Evolutionary conservation across 805 yeast genomes (phyloP), one percentile per base, ranked within the genome.

Genomic region (Candida coleopterorum): DNA sequence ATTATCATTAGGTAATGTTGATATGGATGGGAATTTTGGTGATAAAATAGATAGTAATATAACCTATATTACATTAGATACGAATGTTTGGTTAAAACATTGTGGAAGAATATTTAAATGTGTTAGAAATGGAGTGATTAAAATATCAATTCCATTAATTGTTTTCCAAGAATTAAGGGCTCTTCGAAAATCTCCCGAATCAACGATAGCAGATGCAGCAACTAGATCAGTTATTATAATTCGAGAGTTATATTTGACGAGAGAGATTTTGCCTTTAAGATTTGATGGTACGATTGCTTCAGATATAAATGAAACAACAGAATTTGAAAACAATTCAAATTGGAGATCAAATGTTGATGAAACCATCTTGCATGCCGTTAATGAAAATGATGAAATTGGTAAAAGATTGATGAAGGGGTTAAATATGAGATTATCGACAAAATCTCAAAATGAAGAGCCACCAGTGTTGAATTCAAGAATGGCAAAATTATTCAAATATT

Each of bases 21-120:
- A 35, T 16, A 37, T 62, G 7, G 66, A 56, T 31, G 83, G 83
- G 7, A 68, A 77, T 49, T 55, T 78, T 25, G 79, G 81, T 4
- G 73, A 71, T 32, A 58, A 68, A 28, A 76, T 79, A 70, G 84
- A 79, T 52, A 70, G 75, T 9, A 53, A 70, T 12, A 50, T 75
- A 16, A 78, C 85, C 0, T 70, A 68, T 47, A 68, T 82, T 37
- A 74, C 85, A 1, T 62, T 84, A 39, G 94, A 84, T 56, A 83
- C 93, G 2, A 83, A 85, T 45, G 76, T 82, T 39, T 84, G 90
- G 89, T 61, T 84, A 44, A 81, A 83, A 48, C 89, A 82, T 50
- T 82, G 88, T 54, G 94, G 90, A 2, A 70, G 81, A 42, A 66
- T 84, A 15, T 84, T 71, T 60, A 84, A 84, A 53, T 76, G 85